These are phyloP conservation scores for Austroboletus festivus DNA, from an alignment of 768 basidiomycete species.

Conservation along the genomic window DNA sequence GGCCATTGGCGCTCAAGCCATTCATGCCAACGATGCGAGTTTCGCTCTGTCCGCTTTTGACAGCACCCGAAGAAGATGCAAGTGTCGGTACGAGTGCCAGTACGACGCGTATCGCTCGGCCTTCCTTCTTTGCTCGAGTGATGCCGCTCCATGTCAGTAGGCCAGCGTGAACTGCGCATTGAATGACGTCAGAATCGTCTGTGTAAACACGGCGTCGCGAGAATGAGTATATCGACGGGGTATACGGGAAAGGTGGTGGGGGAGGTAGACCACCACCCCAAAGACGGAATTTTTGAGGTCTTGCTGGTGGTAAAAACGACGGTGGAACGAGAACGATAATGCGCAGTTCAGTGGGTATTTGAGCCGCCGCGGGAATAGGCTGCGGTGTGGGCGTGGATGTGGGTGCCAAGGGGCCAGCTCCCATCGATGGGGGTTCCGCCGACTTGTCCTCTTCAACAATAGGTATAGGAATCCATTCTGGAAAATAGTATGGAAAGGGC, in stretches of 20 bases:
- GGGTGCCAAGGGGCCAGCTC: conserved; percentile 28
- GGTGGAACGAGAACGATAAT: conserved; percentile 58
- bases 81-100: conserved; percentile 38
- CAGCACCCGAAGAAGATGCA: conserved; percentile 45
- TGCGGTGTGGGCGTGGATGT: conserved; percentile 6
- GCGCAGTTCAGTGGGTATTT: conserved; percentile 30
- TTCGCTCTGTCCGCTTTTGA: conserved; percentile 22
- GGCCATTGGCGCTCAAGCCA: conserved; percentile 22
- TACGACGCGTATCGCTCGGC: conserved; percentile 40
- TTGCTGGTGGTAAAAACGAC: conserved; percentile 52
- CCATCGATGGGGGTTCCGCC: conserved; percentile 22
- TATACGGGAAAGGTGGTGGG: conserved; percentile 35
- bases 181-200: conserved; percentile 71
- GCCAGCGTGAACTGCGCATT: conserved; percentile 69
- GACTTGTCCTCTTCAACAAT: conserved; percentile 23
- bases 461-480: conserved; percentile 32
- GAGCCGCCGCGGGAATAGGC: conserved; percentile 7
- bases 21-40: conserved; percentile 18
- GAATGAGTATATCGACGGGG: conserved; percentile 22
- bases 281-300: conserved; percentile 53
- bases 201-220: conserved; percentile 63
- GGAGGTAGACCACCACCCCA: conserved; percentile 66
- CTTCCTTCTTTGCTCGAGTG: conserved; percentile 35
- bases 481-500: conserved; percentile 35
- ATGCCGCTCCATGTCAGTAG: conserved; percentile 43